Percentiles rank a stretch among this genome's conserved stretches.
These are phyloP conservation scores for Trichoderma koningiopsis DNA, from an alignment of 2,329 filamentous ascomycete genomes.

Conservation along the genomic window DNA sequence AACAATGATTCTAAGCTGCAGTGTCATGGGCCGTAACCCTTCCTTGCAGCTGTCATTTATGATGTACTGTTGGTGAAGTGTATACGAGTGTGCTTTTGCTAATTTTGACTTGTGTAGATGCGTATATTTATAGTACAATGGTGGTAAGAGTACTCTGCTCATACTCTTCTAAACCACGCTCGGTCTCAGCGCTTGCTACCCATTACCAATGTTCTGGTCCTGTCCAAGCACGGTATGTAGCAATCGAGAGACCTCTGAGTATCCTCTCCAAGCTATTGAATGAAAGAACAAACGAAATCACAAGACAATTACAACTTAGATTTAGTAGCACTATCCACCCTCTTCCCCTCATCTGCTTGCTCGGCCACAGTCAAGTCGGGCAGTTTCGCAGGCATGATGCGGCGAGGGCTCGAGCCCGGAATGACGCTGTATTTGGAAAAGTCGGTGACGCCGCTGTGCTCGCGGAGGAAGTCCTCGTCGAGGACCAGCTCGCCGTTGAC, in stretches of 20 bases:
- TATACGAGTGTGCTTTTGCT: background rate
- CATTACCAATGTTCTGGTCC: background rate
- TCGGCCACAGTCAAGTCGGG: conserved; percentile 73
- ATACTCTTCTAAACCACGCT: background rate
- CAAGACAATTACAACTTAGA: conserved; percentile 42
- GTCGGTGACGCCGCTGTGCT: conserved; percentile 64
- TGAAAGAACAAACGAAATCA: background rate
- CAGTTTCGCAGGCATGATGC: conserved; percentile 75
- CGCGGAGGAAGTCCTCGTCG: conserved; percentile 79
- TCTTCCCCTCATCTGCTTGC: conserved; percentile 76
- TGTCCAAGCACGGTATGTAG: background rate
- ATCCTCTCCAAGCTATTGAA: background rate
- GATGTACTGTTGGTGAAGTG: background rate
- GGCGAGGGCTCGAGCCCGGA: conserved; percentile 61
- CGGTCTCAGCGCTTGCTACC: background rate
- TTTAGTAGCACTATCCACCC: conserved; percentile 64
- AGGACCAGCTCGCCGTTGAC: conserved; percentile 74
- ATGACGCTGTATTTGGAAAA: conserved; percentile 75
- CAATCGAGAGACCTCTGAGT: background rate
- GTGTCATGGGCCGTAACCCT: background rate
- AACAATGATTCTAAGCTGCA: background rate
- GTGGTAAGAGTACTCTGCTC: background rate
- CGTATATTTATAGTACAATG: conserved; percentile 7
- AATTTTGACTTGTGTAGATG: background rate
- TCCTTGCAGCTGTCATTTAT: background rate